phyloP scores from a whole-genome alignment of 331 rosid species.

The Malus hybrid region DNA sequence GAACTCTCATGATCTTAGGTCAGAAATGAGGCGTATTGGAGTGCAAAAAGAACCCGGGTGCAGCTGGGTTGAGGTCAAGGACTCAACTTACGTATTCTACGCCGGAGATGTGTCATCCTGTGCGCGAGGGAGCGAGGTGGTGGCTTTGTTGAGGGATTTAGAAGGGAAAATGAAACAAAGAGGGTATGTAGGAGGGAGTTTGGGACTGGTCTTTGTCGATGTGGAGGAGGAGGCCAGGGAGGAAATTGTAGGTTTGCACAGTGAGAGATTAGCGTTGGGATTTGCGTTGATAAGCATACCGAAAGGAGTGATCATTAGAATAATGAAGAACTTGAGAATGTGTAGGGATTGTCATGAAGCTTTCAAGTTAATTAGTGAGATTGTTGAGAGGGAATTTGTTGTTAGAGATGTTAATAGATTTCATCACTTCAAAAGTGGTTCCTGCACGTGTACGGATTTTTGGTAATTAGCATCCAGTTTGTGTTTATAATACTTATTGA shows the following conservation, averaged over 20 bases:
- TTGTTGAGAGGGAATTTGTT: conserved; percentile 58
- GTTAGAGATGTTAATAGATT: conserved; percentile 83
- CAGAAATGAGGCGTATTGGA: conserved; percentile 56
- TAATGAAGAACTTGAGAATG: conserved; percentile 89
- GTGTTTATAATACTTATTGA: not conserved
- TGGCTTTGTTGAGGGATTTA: conserved; percentile 43
- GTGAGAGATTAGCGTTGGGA: conserved; percentile 81
- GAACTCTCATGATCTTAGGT: conserved; percentile 44
- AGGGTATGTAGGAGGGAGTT: conserved; percentile 54
- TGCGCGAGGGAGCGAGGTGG: conserved; percentile 32
- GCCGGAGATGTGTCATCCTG: conserved; percentile 56
- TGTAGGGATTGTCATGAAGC: conserved; percentile 70
- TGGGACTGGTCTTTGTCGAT: conserved; percentile 67
- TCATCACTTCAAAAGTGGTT: conserved; percentile 71
- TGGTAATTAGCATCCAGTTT: conserved; percentile 15
- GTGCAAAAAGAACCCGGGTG: conserved; percentile 74
- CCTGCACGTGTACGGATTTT: conserved; percentile 39
- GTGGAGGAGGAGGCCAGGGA: conserved; percentile 72
- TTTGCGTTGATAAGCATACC: conserved; percentile 67
- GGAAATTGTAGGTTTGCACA: conserved; percentile 60
- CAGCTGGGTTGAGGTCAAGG: conserved; percentile 81
- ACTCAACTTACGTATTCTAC: conserved; percentile 49
- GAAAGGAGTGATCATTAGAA: conserved; percentile 56
- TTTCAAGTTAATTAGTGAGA: conserved; percentile 73
- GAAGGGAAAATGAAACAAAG: conserved; percentile 57